Base-by-base conservation (phyloP, 345 rosid genomes). In the Linum trigynum region DNA sequence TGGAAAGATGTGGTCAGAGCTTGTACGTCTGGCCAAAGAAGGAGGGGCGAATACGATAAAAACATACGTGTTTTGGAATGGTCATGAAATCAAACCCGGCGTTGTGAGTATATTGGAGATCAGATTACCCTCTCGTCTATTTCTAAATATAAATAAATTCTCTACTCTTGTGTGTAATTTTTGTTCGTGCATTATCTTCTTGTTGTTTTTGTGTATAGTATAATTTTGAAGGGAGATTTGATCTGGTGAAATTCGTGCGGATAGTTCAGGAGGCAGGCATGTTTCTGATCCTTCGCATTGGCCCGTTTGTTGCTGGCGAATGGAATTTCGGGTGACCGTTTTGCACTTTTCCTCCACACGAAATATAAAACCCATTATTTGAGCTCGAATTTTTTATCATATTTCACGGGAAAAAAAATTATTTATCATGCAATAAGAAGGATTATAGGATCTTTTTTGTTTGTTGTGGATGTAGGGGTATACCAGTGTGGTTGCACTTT, bases 31-130 rank as follows among this genome's bases (percentile, higher is more conserved):
- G 6, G 98, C 97, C 3, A 92, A 90, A 75, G 87, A 87, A 75
- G 98, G 98, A 66, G 98, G 98, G 41, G 76, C 76, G 56, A 81
- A 92, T 69, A 86, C 68, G 3, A 84, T 92, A 3, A 96, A 92
- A 50, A 86, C 98, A 6, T 92, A 92, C 65, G 98, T 92, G 17
- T 92, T 92, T 68, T 92, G 98, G 97, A 90, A 88, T 75, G 97
- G 92, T 2, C 98, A 92, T 48, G 97, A 90, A 68, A 89, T 76
- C 64, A 76, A 91, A 73, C 87, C 81, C 3, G 84, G 81, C 71
- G 76, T 86, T 74, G 98, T 85, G 59, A 74, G 85, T 69, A 2
- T 38, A 36, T 5, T 35, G 9, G 5, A 32, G 4, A 37, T 32
- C 12, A 9, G 38, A 36, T 60, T 38, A 55, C 15, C 6, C 45